Evolutionary conservation across 805 yeast genomes (phyloP).

Genomic region (Kodamaea kaohsiungensis): DNA sequence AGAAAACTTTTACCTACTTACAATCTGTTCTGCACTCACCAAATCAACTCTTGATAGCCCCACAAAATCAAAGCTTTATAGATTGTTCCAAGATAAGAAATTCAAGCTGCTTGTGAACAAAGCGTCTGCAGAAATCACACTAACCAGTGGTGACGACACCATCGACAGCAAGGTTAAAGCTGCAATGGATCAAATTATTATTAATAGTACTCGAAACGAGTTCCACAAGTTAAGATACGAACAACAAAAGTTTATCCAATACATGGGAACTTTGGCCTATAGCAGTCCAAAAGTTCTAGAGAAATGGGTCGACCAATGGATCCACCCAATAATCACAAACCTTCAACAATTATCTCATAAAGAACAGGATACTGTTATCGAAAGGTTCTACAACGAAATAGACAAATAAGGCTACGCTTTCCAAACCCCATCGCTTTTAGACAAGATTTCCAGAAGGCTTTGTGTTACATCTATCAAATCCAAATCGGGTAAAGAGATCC

Average conservation of each 20-base stretch:
- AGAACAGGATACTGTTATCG: background rate
- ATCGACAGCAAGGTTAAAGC: background rate
- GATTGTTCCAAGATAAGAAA: conserved; percentile 12
- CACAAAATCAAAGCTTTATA: background rate
- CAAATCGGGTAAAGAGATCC: conserved; percentile 9
- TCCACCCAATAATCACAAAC: background rate
- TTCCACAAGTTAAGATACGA: conserved; percentile 13
- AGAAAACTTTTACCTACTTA: conserved; percentile 15
- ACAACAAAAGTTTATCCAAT: conserved; percentile 22
- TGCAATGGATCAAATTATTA: background rate
- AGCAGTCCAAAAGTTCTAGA: conserved; percentile 12
- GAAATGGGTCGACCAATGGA: conserved; percentile 15
- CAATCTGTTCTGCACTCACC: conserved; percentile 9
- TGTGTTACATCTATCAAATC: background rate
- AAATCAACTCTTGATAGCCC: background rate
- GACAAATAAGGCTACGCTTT: background rate
- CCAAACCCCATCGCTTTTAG: background rate
- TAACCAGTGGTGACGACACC: background rate
- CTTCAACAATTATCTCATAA: background rate
- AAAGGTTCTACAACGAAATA: background rate
- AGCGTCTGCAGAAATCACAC: conserved; percentile 6
- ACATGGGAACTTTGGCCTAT: conserved; percentile 17
- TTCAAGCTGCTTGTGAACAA: conserved; percentile 17
- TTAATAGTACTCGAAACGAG: conserved; percentile 10
- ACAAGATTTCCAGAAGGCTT: background rate